These are phyloP conservation scores for Aureobasidium sp. DNA, from an alignment of 2,329 filamentous ascomycete genomes.

Conservation along the genomic window DNA sequence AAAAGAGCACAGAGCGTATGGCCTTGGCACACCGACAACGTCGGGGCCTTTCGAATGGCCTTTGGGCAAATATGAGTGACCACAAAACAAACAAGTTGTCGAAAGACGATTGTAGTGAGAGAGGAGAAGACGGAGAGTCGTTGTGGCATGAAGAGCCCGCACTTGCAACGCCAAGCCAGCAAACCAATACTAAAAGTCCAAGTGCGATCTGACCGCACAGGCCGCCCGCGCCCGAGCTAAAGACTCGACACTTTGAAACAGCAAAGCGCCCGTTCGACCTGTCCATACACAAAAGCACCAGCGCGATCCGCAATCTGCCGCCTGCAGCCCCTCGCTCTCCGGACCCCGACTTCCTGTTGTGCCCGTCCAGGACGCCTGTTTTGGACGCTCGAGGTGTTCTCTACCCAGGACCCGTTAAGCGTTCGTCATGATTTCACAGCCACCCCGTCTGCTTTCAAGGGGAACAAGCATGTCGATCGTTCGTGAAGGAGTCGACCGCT, in stretches of 20 bases:
- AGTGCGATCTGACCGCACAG: not conserved
- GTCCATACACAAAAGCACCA: not conserved
- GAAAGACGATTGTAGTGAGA: constrained; percentile 17
- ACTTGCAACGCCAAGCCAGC: not conserved
- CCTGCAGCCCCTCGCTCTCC: not conserved
- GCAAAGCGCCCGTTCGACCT: not conserved
- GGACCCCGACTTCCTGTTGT: not conserved
- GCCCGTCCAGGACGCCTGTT: not conserved
- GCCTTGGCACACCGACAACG: constrained; percentile 30
- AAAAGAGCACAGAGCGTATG: constrained; percentile 21
- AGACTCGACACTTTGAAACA: not conserved
- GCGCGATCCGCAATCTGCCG: not conserved
- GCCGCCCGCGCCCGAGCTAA: not conserved
- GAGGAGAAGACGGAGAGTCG: constrained; percentile 13
- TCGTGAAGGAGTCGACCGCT: not conserved
- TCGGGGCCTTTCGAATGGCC: constrained; percentile 29
- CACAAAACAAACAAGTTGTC: constrained; percentile 36
- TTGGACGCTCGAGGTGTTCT: not conserved
- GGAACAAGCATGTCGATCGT: constrained; percentile 1
- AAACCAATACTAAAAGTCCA: not conserved
- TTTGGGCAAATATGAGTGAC: constrained; percentile 19
- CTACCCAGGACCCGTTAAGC: not conserved
- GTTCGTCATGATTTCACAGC: not conserved
- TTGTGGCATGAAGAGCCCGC: not conserved
- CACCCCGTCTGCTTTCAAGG: not conserved